These are phyloP conservation scores for Iberis pinnata DNA, from an alignment of 345 rosid species.

Conservation along the genomic window DNA sequence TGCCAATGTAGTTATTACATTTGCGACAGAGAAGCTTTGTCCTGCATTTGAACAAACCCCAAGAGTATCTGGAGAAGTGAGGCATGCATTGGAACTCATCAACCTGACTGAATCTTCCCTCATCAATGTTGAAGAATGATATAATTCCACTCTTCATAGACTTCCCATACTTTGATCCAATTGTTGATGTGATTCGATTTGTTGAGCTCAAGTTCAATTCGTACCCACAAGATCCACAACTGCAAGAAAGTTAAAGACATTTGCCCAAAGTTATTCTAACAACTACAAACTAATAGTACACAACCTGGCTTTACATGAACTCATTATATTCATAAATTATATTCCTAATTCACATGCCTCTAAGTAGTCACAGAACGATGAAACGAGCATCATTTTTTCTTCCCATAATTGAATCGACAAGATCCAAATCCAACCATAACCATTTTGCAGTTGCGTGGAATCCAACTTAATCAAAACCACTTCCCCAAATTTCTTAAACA, in stretches of 20 bases:
- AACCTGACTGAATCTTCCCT: constrained; percentile 75
- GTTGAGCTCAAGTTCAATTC: constrained; percentile 81
- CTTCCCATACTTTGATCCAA: constrained; percentile 86
- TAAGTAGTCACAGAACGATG: too few species aligned
- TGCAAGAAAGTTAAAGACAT: constrained; percentile 34
- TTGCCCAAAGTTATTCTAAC: too few species aligned
- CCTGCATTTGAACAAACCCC: constrained; percentile 60
- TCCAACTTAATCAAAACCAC: too few species aligned
- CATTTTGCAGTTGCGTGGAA: too few species aligned
- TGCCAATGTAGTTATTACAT: constrained; percentile 73
- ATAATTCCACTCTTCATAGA: constrained; percentile 87
- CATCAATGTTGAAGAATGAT: constrained; percentile 71
- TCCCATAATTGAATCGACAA: too few species aligned
- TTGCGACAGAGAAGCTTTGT: constrained; percentile 94
- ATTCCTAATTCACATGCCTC: too few species aligned
- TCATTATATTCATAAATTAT: too few species aligned
- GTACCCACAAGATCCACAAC: constrained; percentile 91
- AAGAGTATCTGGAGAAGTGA: constrained; percentile 49
- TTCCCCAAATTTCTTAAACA: too few species aligned
- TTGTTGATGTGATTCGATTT: constrained; percentile 69
- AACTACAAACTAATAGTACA: too few species aligned
- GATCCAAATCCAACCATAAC: too few species aligned
- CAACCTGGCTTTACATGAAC: too few species aligned
- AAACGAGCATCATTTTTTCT: too few species aligned
- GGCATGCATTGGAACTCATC: constrained; percentile 84